Evolutionary conservation across 2,329 filamentous ascomycete species (phyloP).

Genomic region (Fusarium drepaniforme): DNA sequence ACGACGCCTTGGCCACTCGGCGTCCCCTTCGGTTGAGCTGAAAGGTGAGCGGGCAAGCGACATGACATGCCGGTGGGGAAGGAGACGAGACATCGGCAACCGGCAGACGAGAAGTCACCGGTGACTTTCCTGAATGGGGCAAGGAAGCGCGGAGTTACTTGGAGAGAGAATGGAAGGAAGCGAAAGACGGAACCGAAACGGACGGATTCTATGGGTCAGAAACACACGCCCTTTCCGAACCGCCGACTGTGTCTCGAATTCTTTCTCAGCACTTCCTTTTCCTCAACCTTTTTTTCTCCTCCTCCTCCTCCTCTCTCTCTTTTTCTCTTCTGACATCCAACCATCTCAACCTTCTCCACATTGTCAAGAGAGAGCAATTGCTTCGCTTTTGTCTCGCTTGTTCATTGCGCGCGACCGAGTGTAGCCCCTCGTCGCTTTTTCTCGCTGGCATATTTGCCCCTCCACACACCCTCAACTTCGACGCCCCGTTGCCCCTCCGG

Average conservation of each 20-base stretch:
- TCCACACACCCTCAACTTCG: conserved; percentile 19
- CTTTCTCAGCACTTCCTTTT: conserved; percentile 18
- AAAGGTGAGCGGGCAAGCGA: conserved; percentile 5
- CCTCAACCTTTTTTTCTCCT: conserved; percentile 27
- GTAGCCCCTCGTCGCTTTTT: conserved; percentile 28
- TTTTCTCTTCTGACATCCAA: conserved; percentile 1
- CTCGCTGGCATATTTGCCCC: conserved; percentile 29
- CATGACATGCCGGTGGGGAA: conserved; percentile 4
- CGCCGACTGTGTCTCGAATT: conserved; percentile 29
- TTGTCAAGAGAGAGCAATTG: conserved; percentile 24
- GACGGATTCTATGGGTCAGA: conserved; percentile 40
- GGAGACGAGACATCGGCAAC: conserved; percentile 11
- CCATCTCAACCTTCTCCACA: not conserved
- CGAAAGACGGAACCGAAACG: conserved; percentile 38
- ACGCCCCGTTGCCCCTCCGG: conserved; percentile 28
- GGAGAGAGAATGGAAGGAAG: conserved; percentile 8
- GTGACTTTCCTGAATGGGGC: conserved; percentile 29
- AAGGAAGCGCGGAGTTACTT: conserved; percentile 28
- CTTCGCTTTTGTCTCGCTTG: conserved; percentile 28
- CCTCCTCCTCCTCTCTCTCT: conserved; percentile 1
- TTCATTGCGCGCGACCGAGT: conserved; percentile 25
- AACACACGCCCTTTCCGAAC: conserved; percentile 41
- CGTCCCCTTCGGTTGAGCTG: conserved; percentile 4
- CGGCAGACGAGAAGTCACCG: conserved; percentile 23
- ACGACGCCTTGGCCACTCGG: conserved; percentile 3